These are phyloP conservation scores for Russula sp. DNA, from an alignment of 768 basidiomycete genomes.

Conservation along the genomic window DNA sequence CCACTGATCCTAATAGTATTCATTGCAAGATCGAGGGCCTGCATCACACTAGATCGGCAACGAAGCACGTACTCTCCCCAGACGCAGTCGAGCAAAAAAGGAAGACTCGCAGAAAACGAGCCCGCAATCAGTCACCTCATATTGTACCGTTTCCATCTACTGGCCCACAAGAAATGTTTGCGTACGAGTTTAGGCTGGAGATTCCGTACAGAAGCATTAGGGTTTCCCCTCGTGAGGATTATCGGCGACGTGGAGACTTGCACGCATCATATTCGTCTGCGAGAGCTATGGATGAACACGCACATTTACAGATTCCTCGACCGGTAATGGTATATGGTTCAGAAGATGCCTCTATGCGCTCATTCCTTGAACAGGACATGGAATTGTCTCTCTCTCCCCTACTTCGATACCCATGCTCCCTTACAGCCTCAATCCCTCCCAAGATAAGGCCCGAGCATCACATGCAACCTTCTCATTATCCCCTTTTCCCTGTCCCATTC, in stretches of 20 bases:
- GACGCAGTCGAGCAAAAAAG: slow-evolving; percentile 14
- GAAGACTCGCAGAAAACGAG: slow-evolving; percentile 24
- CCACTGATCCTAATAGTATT: not conserved
- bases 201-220: not conserved
- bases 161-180: slow-evolving; percentile 30
- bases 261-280: slow-evolving; percentile 1
- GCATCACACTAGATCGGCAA: not conserved
- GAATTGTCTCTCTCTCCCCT: not conserved
- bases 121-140: slow-evolving; percentile 19
- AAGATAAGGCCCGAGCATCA: not conserved
- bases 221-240: not conserved
- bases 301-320: slow-evolving; percentile 5
- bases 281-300: not conserved
- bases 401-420: slow-evolving; percentile 4
- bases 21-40: not conserved
- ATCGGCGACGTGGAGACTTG: slow-evolving; percentile 1
- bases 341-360: slow-evolving; percentile 12
- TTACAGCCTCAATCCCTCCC: not conserved
- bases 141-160: slow-evolving; percentile 27
- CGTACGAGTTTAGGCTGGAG: slow-evolving; percentile 28
- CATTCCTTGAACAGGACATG: not conserved
- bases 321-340: not conserved
- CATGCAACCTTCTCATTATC: slow-evolving; percentile 7
- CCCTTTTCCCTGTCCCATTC: not conserved
- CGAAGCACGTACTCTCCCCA: slow-evolving; percentile 22